Evolutionary conservation across 2,329 filamentous ascomycete species (phyloP), one percentile per base, ranked within the genome.

Genomic region (Dendryphion nanum): DNA sequence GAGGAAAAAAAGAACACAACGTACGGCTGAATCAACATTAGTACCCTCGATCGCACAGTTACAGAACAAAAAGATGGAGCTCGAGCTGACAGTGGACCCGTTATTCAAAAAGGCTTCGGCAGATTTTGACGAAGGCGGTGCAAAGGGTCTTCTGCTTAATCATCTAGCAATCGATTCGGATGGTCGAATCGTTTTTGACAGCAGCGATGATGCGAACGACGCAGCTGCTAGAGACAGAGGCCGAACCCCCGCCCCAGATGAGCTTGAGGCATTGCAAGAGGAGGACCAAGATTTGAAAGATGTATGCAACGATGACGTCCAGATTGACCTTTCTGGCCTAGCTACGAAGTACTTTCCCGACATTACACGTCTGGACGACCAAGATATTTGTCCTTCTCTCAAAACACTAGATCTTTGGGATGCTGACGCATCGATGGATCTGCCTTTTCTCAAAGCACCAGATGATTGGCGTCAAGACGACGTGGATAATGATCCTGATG

Each of bases 71-170:
- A 98, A 97, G 67, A 90, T 98, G 57, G 93, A 98, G 55, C 77
- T 97, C 30, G 93, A 98, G 59, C 96, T 98, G 50, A 83, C 90
- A 0, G 91, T 98, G 4, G 93, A 98, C 59, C 93, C 93, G 2
- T 71, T 98, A n/a, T 98, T 98, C 78, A 98, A 98, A 62, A 98
- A 98, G 61, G 91, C 91, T 1, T 95, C 91, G 5, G 93, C 93
- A 30, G 93, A 98, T 70, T 98, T 98, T 50, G 93, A 98, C 61
- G 93, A 98, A 70, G 93, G 93, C 15, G 93, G 93, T 40, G 93
- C 93, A 40, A 98, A 97, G 67, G 93, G 93, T 15, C 75, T 98
- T 29, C 75, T 98, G 15, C 77, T 98, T 20, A 98, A 98, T 59
- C 91, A 98, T 66, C 75, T 98, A n/a, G 88, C 91, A 59, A 96